Base-by-base conservation (phyloP, 78 protist genomes). In the Acrasis kona region DNA sequence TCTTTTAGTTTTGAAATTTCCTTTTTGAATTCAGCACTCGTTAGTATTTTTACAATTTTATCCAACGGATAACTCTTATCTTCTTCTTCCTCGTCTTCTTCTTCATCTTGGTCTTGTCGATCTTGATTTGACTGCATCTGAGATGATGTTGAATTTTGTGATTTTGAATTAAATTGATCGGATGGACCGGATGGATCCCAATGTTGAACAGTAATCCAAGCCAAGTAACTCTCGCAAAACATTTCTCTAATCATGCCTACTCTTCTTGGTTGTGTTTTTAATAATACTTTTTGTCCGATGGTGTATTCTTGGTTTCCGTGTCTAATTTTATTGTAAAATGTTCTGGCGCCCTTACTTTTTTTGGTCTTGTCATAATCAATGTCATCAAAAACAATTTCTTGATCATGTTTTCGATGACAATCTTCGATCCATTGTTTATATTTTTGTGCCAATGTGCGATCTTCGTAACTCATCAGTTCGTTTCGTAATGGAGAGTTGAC, bases 361-460 rank as follows among this genome's bases (percentile, higher is more conserved):
- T n/a, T n/a, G n/a, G n/a, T n/a, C 61, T n/a, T n/a, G 19, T n/a
- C 61, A n/a, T 19, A 50, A 50, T 50, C 61, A n/a, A n/a, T 50
- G 19, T 50, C 61, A n/a, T 50, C 61, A 50, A 50, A 50, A 50
- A 50, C 61, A 50, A 50, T 50, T 31, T 74, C 78, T 31, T 74
- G 76, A 31, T 74, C 78, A 7, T 65, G 8, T 5, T 8, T 41
- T 67, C 37, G 27, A 70, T 74, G 78, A 12, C 67, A 74, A 7
- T 42, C 5, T 31, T 8, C 5, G 65, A 74, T 7, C 78, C 78
- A 74, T 12, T 7, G 5, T 36, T 61, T 42, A 61, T 65, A 41
- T 12, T 70, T 65, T 36, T 65, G 65, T 28, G 27, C 5, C 30
- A 67, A 7, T 28, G 65, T 42, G 27, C 78, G 65, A 64, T 70